Evolutionary conservation across 139 green algal species (phyloP), one percentile per base, ranked within the genome.

Genomic region (Haematococcus lacustris): DNA sequence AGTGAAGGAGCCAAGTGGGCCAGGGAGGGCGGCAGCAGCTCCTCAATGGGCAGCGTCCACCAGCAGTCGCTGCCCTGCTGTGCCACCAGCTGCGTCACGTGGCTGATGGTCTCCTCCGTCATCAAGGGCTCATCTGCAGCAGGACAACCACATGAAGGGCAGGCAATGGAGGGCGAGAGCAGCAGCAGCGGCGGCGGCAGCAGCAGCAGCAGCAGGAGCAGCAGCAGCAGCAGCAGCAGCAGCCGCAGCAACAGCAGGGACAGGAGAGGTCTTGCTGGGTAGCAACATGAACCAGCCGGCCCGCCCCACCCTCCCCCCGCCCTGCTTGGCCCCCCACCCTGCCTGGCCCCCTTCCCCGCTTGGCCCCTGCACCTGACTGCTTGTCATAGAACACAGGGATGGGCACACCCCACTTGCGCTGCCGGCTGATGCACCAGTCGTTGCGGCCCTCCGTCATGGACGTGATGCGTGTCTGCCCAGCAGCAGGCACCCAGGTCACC

Each of bases 361-460:
- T n/a, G n/a, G n/a, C n/a, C n/a, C n/a, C 59, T 33, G 33, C 66
- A 74, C 69, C 69, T 59, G 69, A 59, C 21, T 74, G 51, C 35
- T 80, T 75, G 82, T 98, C 68, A 80, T 98, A 99, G 77, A 99
- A 98, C 1, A 94, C 92, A 30, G 95, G 96, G 72, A 99, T 98
- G 68, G 96, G 96, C 65, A 98, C 92, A 43, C 96, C 96, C 96
- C 96, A 99, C 70, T 90, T 91, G 69, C 95, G 86, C 86, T 99
- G 96, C 37, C 95, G 82, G 40, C 83, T 94, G 81, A 99, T 99
- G 88, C 96, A 99, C 96, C 96, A 99, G 75, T 99, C 96, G 38
- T 66, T 79, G 40, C 96, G 89, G 21, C 90, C 87, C 76, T 93
- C 86, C 0, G 86, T 93, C 96, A 99, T 99, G 68, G 80, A 53